A percentile compares a stretch with the other conserved stretches of the same genome.
phyloP scores from a whole-genome alignment of 129 eudicot genomes.

The Saussurea involucrata region DNA sequence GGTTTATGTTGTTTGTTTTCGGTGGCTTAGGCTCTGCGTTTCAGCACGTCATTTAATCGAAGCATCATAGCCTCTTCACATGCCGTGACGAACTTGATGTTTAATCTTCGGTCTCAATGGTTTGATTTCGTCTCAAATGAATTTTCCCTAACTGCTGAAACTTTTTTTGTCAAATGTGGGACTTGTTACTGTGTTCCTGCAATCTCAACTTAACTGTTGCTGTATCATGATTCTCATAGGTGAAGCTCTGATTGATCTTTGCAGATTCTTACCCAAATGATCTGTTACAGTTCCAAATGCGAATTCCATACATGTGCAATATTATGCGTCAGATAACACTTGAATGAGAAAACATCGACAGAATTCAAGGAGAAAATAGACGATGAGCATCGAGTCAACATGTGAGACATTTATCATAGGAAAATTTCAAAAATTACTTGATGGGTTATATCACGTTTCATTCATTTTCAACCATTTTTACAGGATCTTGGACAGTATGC shows the following conservation, averaged over 20 bases:
- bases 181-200: neutral
- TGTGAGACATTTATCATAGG: neutral
- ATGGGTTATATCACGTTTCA: neutral
- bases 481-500: neutral
- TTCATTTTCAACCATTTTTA: neutral
- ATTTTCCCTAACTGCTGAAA: no score
- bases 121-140: neutral
- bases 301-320: slow-evolving; percentile 11
- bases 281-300: neutral
- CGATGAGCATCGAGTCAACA: neutral
- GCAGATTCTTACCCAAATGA: neutral
- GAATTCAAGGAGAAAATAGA: neutral
- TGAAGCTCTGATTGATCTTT: no score
- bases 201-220: neutral
- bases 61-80: neutral
- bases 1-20: neutral
- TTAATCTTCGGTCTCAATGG: neutral
- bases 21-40: neutral
- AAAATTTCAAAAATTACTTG: no score
- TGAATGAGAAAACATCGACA: neutral
- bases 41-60: no score
- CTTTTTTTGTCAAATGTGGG: neutral
- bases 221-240: neutral
- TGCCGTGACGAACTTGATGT: neutral
- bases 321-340: neutral